Conservation (phyloP, 768 basidiomycete species). For the Psilocybe sp. region DNA sequence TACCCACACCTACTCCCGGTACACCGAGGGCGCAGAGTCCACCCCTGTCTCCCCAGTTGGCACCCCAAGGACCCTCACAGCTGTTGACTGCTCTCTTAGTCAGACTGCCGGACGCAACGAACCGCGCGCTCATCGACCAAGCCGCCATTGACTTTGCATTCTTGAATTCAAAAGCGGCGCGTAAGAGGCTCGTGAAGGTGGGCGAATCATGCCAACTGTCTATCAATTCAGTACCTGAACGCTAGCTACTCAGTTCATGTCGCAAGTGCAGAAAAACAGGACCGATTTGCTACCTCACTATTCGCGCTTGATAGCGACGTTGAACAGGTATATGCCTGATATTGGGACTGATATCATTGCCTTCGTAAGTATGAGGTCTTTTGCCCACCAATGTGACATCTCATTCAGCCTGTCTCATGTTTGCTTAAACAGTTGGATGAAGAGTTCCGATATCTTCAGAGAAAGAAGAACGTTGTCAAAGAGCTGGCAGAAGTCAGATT, state of each 20-base stretch:
- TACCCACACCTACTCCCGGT: conserved; percentile 62
- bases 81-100: conserved; percentile 87
- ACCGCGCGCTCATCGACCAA: conserved; percentile 85
- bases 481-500: conserved; percentile 83
- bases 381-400: background rate
- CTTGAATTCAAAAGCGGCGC: conserved; percentile 93
- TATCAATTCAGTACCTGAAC: background rate
- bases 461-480: conserved; percentile 89
- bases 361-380: conserved; percentile 49
- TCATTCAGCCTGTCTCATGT: background rate
- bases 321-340: conserved; percentile 93
- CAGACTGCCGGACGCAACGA: conserved; percentile 92
- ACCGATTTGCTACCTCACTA: conserved; percentile 93
- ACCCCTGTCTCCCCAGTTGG: conserved; percentile 64
- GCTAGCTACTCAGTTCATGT: conserved; percentile 57
- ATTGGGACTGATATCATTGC: conserved; percentile 80
- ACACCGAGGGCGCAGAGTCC: conserved; percentile 64
- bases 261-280: conserved; percentile 82
- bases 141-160: conserved; percentile 95
- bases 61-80: conserved; percentile 90
- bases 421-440: conserved; percentile 74
- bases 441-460: conserved; percentile 92
- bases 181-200: conserved; percentile 89
- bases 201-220: conserved; percentile 1
- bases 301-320: conserved; percentile 81